phyloP scores from a whole-genome alignment of 768 basidiomycete species.

The Panaeolus papilionaceus region DNA sequence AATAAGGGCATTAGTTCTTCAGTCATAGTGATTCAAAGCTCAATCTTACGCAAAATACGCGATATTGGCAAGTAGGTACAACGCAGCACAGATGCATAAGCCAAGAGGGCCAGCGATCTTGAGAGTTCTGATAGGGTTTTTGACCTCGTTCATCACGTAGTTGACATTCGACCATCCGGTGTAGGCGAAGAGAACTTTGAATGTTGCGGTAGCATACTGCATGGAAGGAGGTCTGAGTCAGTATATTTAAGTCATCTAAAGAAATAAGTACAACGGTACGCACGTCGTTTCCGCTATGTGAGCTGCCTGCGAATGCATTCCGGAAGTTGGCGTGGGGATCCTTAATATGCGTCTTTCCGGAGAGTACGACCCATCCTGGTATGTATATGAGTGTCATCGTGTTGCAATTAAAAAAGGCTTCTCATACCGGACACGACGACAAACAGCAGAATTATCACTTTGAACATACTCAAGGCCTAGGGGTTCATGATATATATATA shows the following conservation, averaged over 20 bases:
- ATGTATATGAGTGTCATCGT: background rate
- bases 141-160: conserved; percentile 66
- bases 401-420: background rate
- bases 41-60: conserved; percentile 55
- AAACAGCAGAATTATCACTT: conserved; percentile 58
- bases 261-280: background rate
- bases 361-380: conserved; percentile 62
- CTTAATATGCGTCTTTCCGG: conserved; percentile 53
- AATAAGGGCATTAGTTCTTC: background rate
- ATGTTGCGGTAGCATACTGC: conserved; percentile 65
- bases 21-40: background rate
- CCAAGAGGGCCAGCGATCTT: conserved; percentile 68
- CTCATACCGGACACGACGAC: conserved; percentile 51
- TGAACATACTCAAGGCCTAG: conserved; percentile 59
- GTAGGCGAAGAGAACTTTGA: conserved; percentile 56
- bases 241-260: background rate
- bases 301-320: conserved; percentile 60
- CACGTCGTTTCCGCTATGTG: conserved; percentile 48
- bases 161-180: conserved; percentile 63
- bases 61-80: conserved; percentile 64
- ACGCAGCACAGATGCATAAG: conserved; percentile 54
- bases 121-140: conserved; percentile 63
- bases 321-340: conserved; percentile 61
- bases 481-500: conserved; percentile 31
- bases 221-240: background rate